Evolutionary conservation across 169 alveolate genomes (phyloP), one percentile per base, ranked within the genome.

Genomic region (Plasmodium relictum): DNA sequence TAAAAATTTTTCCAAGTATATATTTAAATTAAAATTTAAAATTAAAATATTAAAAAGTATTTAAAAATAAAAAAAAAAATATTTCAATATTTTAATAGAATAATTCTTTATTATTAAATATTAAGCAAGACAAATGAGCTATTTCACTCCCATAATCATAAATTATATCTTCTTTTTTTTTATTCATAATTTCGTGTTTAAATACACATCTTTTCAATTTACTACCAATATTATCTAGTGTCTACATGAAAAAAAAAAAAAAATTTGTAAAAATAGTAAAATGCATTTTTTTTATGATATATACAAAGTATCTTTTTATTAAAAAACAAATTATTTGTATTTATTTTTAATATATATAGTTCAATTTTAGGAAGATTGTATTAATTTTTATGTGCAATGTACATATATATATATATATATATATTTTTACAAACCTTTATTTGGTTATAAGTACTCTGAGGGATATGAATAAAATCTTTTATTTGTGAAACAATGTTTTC

Each of bases 81-180:
- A 12, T 61, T 26, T 61, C 12, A 61, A 20, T 20, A 22, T 22
- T 61, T 61, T 24, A 54, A 54, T 54, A 76, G 39, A 76, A 76
- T 12, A 41, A 54, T 20, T 45, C 62, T 54, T 76, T 65, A 42
- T 69, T 39, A 58, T 37, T 63, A 68, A 26, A 42, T 39, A 62
- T 65, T 7, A 76, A 52, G 41, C 89, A 76, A 65, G 89, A 76
- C 14, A 76, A 54, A 56, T 76, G 78, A 6, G 89, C 89, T 26
- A 76, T n/a, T 41, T 76, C 89, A 39, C 61, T 44, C 8, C 89
- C 89, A 42, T 76, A 76, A 39, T 76, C 89, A 44, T 76, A 76
- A 26, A 76, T 24, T 0, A 76, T 76, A 26, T 63, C 78, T 65
- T 52, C 89, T n/a, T 50, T 62, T n/a, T 16, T 76, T 37, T 61